Evolutionary conservation across 139 green algal genomes (phyloP), one percentile per base, ranked within the genome.

Genomic region (Asterochloris erici): DNA sequence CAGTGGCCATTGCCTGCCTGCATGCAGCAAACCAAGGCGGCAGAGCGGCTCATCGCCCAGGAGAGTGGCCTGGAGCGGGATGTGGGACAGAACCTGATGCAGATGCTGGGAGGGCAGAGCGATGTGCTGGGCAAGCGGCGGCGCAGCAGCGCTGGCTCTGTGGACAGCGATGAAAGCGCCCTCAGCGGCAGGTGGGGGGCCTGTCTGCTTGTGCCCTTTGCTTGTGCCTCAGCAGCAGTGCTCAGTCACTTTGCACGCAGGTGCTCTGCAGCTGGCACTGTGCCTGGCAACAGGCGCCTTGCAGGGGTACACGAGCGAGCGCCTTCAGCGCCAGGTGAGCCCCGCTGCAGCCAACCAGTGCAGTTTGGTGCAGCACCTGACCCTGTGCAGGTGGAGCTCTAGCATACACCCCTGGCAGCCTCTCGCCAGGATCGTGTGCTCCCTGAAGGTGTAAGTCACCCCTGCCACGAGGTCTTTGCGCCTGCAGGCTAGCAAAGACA

Each of bases 21-120:
- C 19, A 1, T 29, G 71, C 71, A 77, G 71, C 71, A 77, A 77
- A 77, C 71, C 23, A 19, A 24, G 71, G n/a, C n/a, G 71, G 71
- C 26, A 16, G 64, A 83, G 68, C 27, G 66, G 21, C 63, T 83
- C 29, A 83, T 83, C 68, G 77, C 63, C 12, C 63, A 76, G 23
- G 79, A 83, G 64, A 77, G 61, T 64, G 77, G 77, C 68, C 68
- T 83, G 29, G 79, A 83, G 38, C 63, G 68, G 9, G 79, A 83
- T 77, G 79, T 83, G 79, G 68, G 68, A 12, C 61, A 64, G 68
- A 83, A 83, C 38, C 61, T 83, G 79, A 83, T 83, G n/a, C 79
- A 83, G 79, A 66, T 83, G 68, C 79, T 83, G 11, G 79, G 79
- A 4, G 79, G 68, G 14, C 68, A 24, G 13, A 80, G 68, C 60